Evolutionary conservation across 352 stramenopile species (phyloP).

Genomic region (Globisporangium cylindrosporum): DNA sequence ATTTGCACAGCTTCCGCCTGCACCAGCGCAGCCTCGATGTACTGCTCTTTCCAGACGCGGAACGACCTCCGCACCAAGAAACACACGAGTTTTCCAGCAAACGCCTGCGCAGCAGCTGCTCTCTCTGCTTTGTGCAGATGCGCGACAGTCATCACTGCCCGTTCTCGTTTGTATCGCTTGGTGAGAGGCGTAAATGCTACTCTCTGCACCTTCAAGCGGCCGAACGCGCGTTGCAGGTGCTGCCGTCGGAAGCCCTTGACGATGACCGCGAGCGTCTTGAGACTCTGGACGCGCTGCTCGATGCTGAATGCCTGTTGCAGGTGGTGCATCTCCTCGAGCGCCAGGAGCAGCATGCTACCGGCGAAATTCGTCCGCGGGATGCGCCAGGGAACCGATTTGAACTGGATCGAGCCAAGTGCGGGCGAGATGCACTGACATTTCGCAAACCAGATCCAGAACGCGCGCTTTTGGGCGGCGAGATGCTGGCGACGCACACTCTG

Average conservation of each 20-base stretch:
- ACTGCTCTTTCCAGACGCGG: slow-evolving; percentile 45
- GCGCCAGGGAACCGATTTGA: slow-evolving; percentile 23
- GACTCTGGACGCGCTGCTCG: slow-evolving; percentile 10
- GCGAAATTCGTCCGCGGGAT: slow-evolving; percentile 12
- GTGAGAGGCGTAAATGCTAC: neutral
- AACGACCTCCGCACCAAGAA: slow-evolving; percentile 33
- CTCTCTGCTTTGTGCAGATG: neutral
- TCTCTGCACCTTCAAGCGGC: slow-evolving; percentile 12
- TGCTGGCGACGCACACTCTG: slow-evolving; percentile 28
- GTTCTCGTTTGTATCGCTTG: neutral
- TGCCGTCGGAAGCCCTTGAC: neutral
- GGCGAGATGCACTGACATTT: slow-evolving; percentile 25
- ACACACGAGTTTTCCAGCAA: slow-evolving; percentile 22
- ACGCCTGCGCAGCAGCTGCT: slow-evolving; percentile 20
- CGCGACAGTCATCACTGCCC: no score
- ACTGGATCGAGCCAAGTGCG: slow-evolving; percentile 18
- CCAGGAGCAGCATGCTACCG: slow-evolving; percentile 28
- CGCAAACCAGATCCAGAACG: slow-evolving; percentile 52
- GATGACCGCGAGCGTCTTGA: slow-evolving; percentile 17
- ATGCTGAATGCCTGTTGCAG: slow-evolving; percentile 15
- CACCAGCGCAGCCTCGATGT: slow-evolving; percentile 37
- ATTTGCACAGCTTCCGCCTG: slow-evolving; percentile 41
- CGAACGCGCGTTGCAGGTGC: slow-evolving; percentile 19
- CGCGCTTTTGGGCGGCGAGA: slow-evolving; percentile 20
- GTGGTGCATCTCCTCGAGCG: slow-evolving; percentile 30